Evolutionary conservation across 2,329 filamentous ascomycete species (phyloP), one percentile per base, ranked within the genome.

Genomic region (Lasiodiplodia theobromae): DNA sequence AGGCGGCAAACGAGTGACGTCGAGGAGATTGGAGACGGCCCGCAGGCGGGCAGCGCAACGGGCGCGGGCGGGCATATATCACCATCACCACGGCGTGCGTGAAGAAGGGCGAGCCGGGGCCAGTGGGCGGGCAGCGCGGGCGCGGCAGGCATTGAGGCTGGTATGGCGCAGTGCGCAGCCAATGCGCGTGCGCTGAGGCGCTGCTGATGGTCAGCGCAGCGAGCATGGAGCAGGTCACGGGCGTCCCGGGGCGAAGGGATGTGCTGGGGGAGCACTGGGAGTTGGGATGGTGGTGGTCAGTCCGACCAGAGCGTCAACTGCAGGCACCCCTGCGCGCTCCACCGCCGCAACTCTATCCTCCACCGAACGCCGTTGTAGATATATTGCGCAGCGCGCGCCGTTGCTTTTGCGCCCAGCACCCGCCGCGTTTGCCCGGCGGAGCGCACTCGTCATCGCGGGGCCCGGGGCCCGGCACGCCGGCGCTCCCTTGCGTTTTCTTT

Each of bases 151-250:
- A 52, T 65, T 38, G 58, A 71, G 71, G 70, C 69, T 73, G 71
- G 71, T 70, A 68, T 69, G 73, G 73, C 69, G 52, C 58, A 60
- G 31, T 63, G 60, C 67, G 73, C 72, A 72, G 74, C 74, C 75
- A 75, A 73, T 75, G 75, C 74, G 70, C 68, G 54, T 38, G 47
- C 70, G 71, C 69, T 68, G 56, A 69, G 73, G 74, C 74, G 72
- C 70, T 60, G 54, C 65, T 58, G 62, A 65, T 54, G 47, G 62
- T 65, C 62, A 54, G 62, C 62, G 47, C 62, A 65, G 62, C 47
- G 60, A 51, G 60, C 56, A 60, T 60, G 49, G 44, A 64, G 40
- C 60, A 51, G 28, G 47, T 31, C 62, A 65, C 62, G 62, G 62
- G 62, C 51, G 47, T 65, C 44, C 51, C 49, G 62, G 57, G 47